Percentiles rank a stretch among this genome's conserved stretches.
Conservation (phyloP, 2,329 filamentous ascomycete genomes). For the Pyrenophora tritici-repentis region DNA sequence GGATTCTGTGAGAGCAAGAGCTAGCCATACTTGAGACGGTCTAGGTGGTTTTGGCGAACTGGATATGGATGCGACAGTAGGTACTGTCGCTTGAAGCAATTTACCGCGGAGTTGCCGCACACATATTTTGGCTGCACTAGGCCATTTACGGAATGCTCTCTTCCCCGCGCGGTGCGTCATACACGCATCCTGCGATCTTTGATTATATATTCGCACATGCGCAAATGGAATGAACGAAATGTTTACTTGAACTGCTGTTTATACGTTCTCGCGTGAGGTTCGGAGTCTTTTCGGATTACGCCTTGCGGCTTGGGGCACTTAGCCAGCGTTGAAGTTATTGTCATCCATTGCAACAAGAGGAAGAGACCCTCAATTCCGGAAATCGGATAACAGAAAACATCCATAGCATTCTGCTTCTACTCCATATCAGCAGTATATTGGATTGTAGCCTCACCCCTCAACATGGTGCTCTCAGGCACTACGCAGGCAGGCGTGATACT, state of each 20-base stretch:
- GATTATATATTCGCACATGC: constrained; percentile 6
- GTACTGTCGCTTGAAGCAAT: no score
- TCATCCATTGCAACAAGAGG: not conserved
- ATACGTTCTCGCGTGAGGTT: not conserved
- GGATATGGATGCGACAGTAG: not conserved
- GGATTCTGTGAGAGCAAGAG: no score
- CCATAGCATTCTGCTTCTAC: not conserved
- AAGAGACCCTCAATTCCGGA: not conserved
- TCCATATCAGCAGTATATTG: not conserved
- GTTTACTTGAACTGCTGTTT: not conserved
- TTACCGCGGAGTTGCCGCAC: constrained; percentile 8
- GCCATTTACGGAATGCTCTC: not conserved
- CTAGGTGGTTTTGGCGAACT: not conserved
- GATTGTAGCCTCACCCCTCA: not conserved
- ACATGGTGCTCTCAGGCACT: constrained; percentile 32
- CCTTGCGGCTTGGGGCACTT: not conserved
- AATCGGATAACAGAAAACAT: not conserved
- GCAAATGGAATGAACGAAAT: not conserved
- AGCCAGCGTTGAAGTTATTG: not conserved
- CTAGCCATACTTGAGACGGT: not conserved
- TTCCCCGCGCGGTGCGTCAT: constrained; percentile 19
- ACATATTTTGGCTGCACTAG: constrained; percentile 10
- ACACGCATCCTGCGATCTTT: not conserved
- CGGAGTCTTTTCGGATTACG: not conserved
- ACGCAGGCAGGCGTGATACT: constrained; percentile 34